These are phyloP conservation scores for Chloris gayana DNA, from an alignment of 176 grass and related monocot genomes.

Conservation along the genomic window DNA sequence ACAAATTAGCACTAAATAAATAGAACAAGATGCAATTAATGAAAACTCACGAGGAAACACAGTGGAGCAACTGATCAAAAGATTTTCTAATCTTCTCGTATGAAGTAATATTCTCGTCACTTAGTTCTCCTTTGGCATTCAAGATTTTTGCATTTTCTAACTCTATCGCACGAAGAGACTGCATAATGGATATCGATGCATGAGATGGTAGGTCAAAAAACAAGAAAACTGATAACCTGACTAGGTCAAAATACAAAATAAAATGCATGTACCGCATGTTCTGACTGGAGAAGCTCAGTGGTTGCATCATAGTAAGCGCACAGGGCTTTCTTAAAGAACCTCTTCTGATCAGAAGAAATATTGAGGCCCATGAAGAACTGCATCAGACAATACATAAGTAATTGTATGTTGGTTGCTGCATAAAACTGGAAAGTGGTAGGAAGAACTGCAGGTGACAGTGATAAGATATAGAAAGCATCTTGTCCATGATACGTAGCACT, in stretches of 20 bases:
- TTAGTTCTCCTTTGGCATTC: slow-evolving; percentile 92
- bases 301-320: slow-evolving; percentile 84
- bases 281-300: slow-evolving; percentile 78
- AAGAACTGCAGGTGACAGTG: not conserved
- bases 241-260: not conserved
- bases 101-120: slow-evolving; percentile 69
- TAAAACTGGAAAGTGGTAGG: too few species aligned
- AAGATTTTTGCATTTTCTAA: slow-evolving; percentile 90
- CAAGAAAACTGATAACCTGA: slow-evolving; percentile 7
- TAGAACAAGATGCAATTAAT: not conserved
- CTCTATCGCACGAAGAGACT: slow-evolving; percentile 93
- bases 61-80: slow-evolving; percentile 70
- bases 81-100: slow-evolving; percentile 76
- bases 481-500: slow-evolving; percentile 16
- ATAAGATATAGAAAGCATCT: slow-evolving; percentile 12
- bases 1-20: not conserved
- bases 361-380: slow-evolving; percentile 91
- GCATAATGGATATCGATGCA: slow-evolving; percentile 34
- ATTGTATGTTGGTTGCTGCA: not conserved
- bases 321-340: slow-evolving; percentile 95
- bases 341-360: slow-evolving; percentile 88
- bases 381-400: slow-evolving; percentile 28
- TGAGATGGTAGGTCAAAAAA: not conserved
- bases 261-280: slow-evolving; percentile 66
- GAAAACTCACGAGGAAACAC: slow-evolving; percentile 62